Evolutionary conservation across 768 basidiomycete species (phyloP), one percentile per base, ranked within the genome.

Genomic region (Lentinula detonsa): DNA sequence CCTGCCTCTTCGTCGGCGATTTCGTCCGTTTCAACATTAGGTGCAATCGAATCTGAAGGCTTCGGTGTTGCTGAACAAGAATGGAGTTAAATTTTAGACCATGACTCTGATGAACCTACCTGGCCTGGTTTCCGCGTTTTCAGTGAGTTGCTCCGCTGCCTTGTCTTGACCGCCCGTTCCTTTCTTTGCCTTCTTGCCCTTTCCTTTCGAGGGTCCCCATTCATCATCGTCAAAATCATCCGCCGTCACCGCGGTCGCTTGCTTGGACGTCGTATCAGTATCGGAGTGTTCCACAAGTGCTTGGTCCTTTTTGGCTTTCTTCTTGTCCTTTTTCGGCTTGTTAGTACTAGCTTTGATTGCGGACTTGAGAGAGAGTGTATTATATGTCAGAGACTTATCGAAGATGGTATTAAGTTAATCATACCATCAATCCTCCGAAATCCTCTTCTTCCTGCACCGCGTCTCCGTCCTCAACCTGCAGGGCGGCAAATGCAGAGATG

Each of bases 201-300:
- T 87, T 66, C 79, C 80, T 67, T 85, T 83, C 40, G 81, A 80
- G 0, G 81, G 79, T 9, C 82, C 87, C 81, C 85, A 87, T 70
- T 91, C 89, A 63, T 86, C 86, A 67, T 90, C 86, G 21, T 86
- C 85, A 63, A 87, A 76, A 66, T 88, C 87, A 48, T 90, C 88
- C n/a, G 87, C 85, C 18, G 83, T 84, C 54, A 82, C 78, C 54
- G 65, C 65, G 31, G 67, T 61, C 23, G 68, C 60, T 60, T 66
- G 61, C 43, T 65, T 67, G 40, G 65, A 59, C 16, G 45, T 51
- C 7, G 40, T 63, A 31, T 69, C 71, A 3, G 66, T 70, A 31
- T 71, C 71, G 23, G 64, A 54, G 46, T 61, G 73, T 40, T 74
- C 76, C 33, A 64, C 71, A 16, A 68, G 61, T 63, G 66, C 72